Percentiles rank a stretch among this genome's conserved stretches.
phyloP scores from a whole-genome alignment of 768 basidiomycete species.

The Paxillus ammoniavirescens region DNA sequence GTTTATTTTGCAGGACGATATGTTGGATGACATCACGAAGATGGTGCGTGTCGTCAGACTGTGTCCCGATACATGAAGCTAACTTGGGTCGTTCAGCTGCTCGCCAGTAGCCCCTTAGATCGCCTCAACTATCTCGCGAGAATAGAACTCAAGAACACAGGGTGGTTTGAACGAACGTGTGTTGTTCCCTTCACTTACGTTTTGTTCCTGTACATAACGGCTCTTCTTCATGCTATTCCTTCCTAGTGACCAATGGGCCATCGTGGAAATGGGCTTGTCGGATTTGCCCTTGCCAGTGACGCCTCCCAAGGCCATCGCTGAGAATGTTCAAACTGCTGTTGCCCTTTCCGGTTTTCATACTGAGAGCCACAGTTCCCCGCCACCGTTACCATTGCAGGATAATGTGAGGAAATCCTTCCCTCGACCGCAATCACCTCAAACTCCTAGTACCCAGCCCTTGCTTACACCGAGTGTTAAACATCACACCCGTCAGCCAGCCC shows the following conservation, averaged over 20 bases:
- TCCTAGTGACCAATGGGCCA: conserved; percentile 27
- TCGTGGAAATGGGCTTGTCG: conserved; percentile 25
- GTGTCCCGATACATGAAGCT: conserved; percentile 3
- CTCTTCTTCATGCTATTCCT: neutral
- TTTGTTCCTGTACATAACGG: neutral
- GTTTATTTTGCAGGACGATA: conserved; percentile 8
- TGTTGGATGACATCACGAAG: conserved; percentile 19
- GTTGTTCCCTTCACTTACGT: neutral
- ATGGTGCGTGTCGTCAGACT: conserved; percentile 20
- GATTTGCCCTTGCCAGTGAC: neutral
- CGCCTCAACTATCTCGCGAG: conserved; percentile 28
- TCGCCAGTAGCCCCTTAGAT: conserved; percentile 25
- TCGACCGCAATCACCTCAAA: neutral
- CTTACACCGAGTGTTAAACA: neutral
- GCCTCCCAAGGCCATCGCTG: conserved; percentile 8
- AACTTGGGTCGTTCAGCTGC: conserved; percentile 13
- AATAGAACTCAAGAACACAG: conserved; percentile 28
- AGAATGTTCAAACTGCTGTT: neutral
- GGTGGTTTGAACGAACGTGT: conserved; percentile 30
- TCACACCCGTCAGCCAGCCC: neutral
- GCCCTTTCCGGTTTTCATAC: neutral
- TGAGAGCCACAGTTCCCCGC: neutral
- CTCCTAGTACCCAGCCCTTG: neutral
- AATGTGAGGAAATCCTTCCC: neutral
- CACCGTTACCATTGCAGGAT: neutral